These are phyloP conservation scores for Phytopythium kandeliae DNA, from an alignment of 352 stramenopile genomes.

Conservation along the genomic window DNA sequence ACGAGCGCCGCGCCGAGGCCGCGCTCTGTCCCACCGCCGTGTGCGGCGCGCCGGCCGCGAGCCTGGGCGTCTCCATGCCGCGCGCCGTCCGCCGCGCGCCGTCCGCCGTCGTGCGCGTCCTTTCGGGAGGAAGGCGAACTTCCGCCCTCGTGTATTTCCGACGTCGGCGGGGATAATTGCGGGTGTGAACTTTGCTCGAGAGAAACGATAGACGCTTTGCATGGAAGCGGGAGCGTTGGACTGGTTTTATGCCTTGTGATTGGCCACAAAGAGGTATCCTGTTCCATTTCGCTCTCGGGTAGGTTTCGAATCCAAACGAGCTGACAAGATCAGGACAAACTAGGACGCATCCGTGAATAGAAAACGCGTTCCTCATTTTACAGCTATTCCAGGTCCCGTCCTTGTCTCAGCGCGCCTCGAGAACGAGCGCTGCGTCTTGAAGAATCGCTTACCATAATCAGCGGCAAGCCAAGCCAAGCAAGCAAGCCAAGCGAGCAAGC, in stretches of 20 bases:
- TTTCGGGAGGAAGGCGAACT: background rate
- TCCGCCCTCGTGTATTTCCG: too few relatives aligned
- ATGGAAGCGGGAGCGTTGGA: too few relatives aligned
- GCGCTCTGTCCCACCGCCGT: background rate
- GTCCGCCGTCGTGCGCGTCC: too few relatives aligned
- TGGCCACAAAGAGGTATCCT: background rate
- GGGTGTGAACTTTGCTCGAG: too few relatives aligned
- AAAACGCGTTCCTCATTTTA: background rate
- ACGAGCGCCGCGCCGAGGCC: background rate
- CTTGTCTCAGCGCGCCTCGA: background rate
- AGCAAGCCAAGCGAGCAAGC: background rate
- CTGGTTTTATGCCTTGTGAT: background rate
- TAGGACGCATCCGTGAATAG: background rate
- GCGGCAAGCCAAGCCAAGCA: background rate
- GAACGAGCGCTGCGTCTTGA: background rate
- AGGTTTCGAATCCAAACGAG: too few relatives aligned
- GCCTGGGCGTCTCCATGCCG: constrained; percentile 1
- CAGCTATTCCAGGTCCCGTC: background rate
- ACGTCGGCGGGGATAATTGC: too few relatives aligned
- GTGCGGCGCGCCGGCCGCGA: background rate
- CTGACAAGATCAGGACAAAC: background rate
- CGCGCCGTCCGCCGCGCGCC: too few relatives aligned
- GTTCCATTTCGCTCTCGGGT: too few relatives aligned
- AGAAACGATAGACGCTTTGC: too few relatives aligned
- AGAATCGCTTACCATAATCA: constrained; percentile 1